Evolutionary conservation across 768 basidiomycete genomes (phyloP), one percentile per base, ranked within the genome.

Genomic region (Amanita rimosa): DNA sequence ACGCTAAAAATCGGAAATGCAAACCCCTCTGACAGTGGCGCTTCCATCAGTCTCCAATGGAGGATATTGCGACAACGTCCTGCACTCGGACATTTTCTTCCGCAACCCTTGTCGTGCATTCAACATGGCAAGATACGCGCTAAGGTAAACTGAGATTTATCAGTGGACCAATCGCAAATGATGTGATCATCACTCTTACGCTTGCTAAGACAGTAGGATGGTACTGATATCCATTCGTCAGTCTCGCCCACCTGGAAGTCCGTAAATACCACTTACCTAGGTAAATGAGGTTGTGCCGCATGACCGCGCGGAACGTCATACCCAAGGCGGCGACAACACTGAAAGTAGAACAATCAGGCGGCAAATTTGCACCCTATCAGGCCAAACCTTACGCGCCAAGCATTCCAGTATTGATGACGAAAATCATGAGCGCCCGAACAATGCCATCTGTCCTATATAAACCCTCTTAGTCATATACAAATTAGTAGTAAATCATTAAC

Each of bases 221-320:
- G 74, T 1, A 61, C 74, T 68, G 17, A 13, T 31, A 13, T 13
- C 6, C 21, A 16, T 31, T 22, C 40, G 33, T 48, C 34, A 55
- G 48, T 29, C 11, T 31, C 24, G 27, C 38, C 21, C 17, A 21
- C 5, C 17, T 4, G 9, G 38, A 21, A 39, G 17, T 19, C 21
- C 17, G 21, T 4, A 19, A n/a, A 33, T n/a, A 13, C 6, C 17
- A 55, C 65, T 42, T 48, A 67, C 71, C 67, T 19, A 78, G 56
- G 62, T 76, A 79, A 47, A 79, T 64, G 56, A 76, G 72, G 51
- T 78, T 80, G 33, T 65, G 50, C 0, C 76, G 78, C 78, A 80
- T 80, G 2, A 66, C 61, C 27, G 66, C 60, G 52, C 73, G 78
- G 52, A 67, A 55, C 52, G 74, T 62, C 58, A 74, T 65, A 2